phyloP scores from a whole-genome alignment of 768 basidiomycete genomes.

The Agrocybe chaxingu region DNA sequence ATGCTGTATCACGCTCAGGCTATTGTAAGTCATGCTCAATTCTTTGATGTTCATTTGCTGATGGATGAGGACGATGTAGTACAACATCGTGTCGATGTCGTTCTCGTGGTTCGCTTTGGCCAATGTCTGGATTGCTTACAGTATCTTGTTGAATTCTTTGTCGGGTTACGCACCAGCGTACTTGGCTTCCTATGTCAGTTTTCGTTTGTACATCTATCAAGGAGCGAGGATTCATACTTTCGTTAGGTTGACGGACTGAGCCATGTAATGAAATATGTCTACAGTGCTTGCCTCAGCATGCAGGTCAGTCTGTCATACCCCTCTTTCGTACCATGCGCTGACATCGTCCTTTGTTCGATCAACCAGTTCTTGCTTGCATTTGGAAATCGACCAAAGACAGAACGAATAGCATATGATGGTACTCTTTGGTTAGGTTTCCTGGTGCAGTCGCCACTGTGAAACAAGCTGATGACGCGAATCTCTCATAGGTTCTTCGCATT shows the following conservation, averaged over 20 bases:
- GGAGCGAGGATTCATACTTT: slow-evolving; percentile 44
- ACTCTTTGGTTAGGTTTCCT: slow-evolving; percentile 60
- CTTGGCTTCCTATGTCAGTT: slow-evolving; percentile 63
- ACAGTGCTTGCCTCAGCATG: slow-evolving; percentile 68
- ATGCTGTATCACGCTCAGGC: slow-evolving; percentile 96
- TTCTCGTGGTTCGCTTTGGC: slow-evolving; percentile 95
- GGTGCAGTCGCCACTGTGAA: background rate
- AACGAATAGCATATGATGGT: slow-evolving; percentile 65
- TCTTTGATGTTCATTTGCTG: background rate
- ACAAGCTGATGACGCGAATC: background rate
- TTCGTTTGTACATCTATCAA: slow-evolving; percentile 47
- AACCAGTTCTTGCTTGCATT: slow-evolving; percentile 58
- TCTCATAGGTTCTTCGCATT: slow-evolving; percentile 81
- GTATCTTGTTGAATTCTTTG: slow-evolving; percentile 88
- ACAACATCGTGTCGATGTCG: slow-evolving; percentile 78
- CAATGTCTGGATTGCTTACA: slow-evolving; percentile 92
- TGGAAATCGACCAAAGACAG: slow-evolving; percentile 86
- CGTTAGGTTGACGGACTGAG: no score
- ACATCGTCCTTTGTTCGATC: no score
- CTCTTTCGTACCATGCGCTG: slow-evolving; percentile 78
- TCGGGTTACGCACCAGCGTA: slow-evolving; percentile 39
- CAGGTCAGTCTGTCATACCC: slow-evolving; percentile 77
- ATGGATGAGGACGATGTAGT: slow-evolving; percentile 37
- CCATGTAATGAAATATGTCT: no score
- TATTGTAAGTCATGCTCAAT: slow-evolving; percentile 48